These are phyloP conservation scores for Lasiodiplodia theobromae DNA, from an alignment of 2,329 filamentous ascomycete species.

Conservation along the genomic window DNA sequence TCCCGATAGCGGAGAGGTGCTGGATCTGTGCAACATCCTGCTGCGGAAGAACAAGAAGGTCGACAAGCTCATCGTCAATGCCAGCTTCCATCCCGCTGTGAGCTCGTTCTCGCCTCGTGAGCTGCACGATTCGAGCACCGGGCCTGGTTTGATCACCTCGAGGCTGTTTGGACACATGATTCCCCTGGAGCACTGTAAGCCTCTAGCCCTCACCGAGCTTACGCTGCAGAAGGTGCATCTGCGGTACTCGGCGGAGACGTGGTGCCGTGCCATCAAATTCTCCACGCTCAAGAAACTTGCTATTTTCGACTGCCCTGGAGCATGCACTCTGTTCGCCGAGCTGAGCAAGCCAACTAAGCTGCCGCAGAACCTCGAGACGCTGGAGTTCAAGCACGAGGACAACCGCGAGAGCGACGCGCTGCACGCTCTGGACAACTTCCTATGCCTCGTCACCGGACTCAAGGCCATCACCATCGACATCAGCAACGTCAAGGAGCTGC, in stretches of 20 bases:
- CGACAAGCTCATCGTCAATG: constrained; percentile 57
- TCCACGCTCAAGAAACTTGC: constrained; percentile 51
- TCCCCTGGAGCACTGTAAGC: constrained; percentile 56
- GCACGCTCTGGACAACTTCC: constrained; percentile 55
- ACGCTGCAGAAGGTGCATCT: constrained; percentile 55
- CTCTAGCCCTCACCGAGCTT: constrained; percentile 53
- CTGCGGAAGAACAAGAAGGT: constrained; percentile 51
- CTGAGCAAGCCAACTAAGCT: constrained; percentile 54
- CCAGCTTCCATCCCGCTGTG: constrained; percentile 53
- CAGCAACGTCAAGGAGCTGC: constrained; percentile 50
- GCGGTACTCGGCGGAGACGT: constrained; percentile 56
- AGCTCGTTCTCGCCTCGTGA: constrained; percentile 47
- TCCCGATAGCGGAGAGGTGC: constrained; percentile 53
- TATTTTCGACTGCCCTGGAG: constrained; percentile 54
- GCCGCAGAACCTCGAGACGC: constrained; percentile 52
- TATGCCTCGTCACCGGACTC: constrained; percentile 55
- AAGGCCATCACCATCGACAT: constrained; percentile 54
- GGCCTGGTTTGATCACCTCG: constrained; percentile 54
- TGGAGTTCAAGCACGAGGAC: constrained; percentile 58
- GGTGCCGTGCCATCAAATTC: constrained; percentile 57
- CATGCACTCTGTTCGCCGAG: constrained; percentile 56
- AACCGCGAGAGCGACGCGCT: constrained; percentile 56
- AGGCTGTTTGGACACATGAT: constrained; percentile 56
- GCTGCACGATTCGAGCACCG: constrained; percentile 56
- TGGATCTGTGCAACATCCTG: constrained; percentile 53